These are phyloP conservation scores for Beta macrorhiza DNA, from an alignment of 179 eudicot species.

Conservation along the genomic window DNA sequence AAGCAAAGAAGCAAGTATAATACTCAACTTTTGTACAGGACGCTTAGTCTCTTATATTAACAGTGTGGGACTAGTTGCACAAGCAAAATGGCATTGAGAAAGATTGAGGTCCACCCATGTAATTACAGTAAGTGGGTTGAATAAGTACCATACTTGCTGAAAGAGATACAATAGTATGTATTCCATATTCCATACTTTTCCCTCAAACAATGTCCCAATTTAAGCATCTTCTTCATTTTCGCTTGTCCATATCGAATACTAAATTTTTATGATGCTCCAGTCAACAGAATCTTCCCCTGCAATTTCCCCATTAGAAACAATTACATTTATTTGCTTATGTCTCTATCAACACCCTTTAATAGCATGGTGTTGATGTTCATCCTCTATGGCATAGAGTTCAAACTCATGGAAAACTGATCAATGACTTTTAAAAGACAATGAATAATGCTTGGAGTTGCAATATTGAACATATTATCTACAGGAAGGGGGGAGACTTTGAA, in stretches of 20 bases:
- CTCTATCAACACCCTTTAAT: conserved; percentile 35
- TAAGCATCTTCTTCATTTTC: conserved; percentile 52
- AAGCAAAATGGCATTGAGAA: conserved; percentile 38
- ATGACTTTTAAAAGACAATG: conserved; percentile 24
- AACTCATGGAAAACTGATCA: conserved; percentile 19
- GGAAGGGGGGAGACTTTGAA: conserved; percentile 30
- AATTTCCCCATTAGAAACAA: conserved; percentile 30
- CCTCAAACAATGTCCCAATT: conserved; percentile 58
- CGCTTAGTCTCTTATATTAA: conserved; percentile 36
- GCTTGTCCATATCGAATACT: conserved; percentile 50
- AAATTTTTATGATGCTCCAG: conserved; percentile 50
- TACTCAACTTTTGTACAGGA: conserved; percentile 35
- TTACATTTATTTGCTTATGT: conserved; percentile 28
- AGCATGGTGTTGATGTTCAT: conserved; percentile 21
- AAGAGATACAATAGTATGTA: conserved; percentile 56
- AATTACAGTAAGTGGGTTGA: conserved; percentile 45
- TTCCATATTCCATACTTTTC: conserved; percentile 73
- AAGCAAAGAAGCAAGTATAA: conserved; percentile 60
- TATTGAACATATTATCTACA: conserved; percentile 27
- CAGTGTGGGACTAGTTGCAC: conserved; percentile 33
- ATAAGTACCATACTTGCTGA: conserved; percentile 75
- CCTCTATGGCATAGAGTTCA: conserved; percentile 19
- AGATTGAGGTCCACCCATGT: conserved; percentile 34
- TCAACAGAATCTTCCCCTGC: conserved; percentile 70
- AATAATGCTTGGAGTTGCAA: conserved; percentile 21